Evolutionary conservation across 345 rosid species (phyloP).

Genomic region (Luvunga scandens): DNA sequence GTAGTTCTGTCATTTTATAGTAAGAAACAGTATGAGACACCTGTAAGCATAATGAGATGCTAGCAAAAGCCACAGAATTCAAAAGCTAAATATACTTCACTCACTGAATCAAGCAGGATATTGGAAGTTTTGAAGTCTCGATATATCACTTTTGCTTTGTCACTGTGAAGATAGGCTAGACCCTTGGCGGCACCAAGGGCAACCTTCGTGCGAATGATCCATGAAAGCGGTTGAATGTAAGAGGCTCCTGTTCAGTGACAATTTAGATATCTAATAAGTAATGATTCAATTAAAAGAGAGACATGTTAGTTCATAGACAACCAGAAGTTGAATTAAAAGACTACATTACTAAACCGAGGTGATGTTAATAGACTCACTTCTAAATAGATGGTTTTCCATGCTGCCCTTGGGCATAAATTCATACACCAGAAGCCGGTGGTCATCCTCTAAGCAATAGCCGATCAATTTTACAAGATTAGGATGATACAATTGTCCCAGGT

Average conservation of each 20-base stretch:
- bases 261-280: neutral
- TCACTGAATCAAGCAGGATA: conserved; percentile 75
- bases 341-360: neutral
- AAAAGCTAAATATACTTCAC: neutral
- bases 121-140: conserved; percentile 90
- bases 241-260: conserved; percentile 48
- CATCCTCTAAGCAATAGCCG: conserved; percentile 94
- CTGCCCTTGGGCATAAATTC: conserved; percentile 96
- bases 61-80: neutral
- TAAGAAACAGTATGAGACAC: conserved; percentile 6
- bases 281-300: neutral
- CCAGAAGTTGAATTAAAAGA: neutral
- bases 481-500: conserved; percentile 77
- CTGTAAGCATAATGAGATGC: neutral
- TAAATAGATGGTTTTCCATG: conserved; percentile 85
- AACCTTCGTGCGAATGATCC: conserved; percentile 77
- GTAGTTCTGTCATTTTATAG: conserved; percentile 47
- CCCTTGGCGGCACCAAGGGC: conserved; percentile 97
- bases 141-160: conserved; percentile 78
- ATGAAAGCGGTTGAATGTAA: conserved; percentile 69
- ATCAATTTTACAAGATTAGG: conserved; percentile 81
- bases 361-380: conserved; percentile 46
- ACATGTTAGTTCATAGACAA: neutral
- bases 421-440: conserved; percentile 85
- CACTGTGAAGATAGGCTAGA: conserved; percentile 85